Conservation (phyloP, 1,139 yeast genomes). For the Yamadazyma siamensis region DNA sequence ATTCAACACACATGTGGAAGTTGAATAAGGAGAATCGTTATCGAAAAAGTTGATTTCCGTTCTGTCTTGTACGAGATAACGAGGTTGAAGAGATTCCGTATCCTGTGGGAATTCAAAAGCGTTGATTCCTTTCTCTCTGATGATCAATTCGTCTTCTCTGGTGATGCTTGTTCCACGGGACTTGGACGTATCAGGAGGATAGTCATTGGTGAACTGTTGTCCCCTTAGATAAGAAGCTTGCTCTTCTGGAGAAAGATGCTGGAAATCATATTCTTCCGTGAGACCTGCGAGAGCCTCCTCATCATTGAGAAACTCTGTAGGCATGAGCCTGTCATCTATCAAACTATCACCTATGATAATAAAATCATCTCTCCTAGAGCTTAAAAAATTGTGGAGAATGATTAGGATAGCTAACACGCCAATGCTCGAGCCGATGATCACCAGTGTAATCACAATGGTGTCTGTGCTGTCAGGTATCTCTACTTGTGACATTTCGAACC, state of each 20-base stretch:
- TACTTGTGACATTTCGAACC: too few relatives aligned
- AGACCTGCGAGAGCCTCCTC: slow-evolving; percentile 36
- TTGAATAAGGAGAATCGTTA: slow-evolving; percentile 41
- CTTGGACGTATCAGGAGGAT: slow-evolving; percentile 33
- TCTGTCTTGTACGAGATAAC: slow-evolving; percentile 55
- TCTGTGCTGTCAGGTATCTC: too few relatives aligned
- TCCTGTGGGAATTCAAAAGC: slow-evolving; percentile 45
- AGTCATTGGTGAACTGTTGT: slow-evolving; percentile 28
- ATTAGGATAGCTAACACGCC: neutral
- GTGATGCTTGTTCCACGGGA: slow-evolving; percentile 34
- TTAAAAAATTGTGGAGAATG: neutral
- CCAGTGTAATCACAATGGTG: too few relatives aligned
- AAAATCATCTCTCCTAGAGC: neutral
- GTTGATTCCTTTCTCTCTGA: slow-evolving; percentile 38
- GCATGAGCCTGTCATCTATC: slow-evolving; percentile 19
- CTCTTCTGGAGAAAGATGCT: slow-evolving; percentile 42
- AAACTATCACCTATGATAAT: slow-evolving; percentile 2
- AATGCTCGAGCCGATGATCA: too few relatives aligned
- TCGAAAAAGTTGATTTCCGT: slow-evolving; percentile 56
- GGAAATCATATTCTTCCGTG: slow-evolving; percentile 38
- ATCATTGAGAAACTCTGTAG: slow-evolving; percentile 41
- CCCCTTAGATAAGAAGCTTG: slow-evolving; percentile 35
- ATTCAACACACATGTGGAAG: slow-evolving; percentile 52
- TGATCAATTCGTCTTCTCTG: slow-evolving; percentile 26
- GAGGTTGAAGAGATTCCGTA: slow-evolving; percentile 23